These are phyloP conservation scores for Rubus idaeus DNA, from an alignment of 306 rosid genomes.

Conservation along the genomic window DNA sequence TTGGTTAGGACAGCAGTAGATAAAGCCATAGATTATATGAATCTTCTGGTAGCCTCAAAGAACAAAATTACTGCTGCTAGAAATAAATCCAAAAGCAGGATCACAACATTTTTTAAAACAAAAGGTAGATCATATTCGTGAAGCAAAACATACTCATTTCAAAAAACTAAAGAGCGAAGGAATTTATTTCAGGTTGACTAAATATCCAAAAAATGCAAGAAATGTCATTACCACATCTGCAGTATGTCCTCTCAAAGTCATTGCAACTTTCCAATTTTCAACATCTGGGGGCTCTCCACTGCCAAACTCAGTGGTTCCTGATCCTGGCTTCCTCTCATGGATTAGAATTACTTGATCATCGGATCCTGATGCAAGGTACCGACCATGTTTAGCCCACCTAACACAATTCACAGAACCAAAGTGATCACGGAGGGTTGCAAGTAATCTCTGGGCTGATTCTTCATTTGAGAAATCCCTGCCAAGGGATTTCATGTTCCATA, in stretches of 20 bases:
- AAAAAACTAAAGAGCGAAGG: neutral
- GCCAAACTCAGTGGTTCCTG: slow-evolving; percentile 97
- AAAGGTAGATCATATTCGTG: neutral
- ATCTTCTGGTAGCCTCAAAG: neutral
- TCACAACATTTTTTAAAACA: neutral
- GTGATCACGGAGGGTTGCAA: slow-evolving; percentile 94
- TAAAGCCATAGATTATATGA: neutral
- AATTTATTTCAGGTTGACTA: neutral
- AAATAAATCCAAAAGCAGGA: slow-evolving; percentile 15
- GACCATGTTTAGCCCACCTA: slow-evolving; percentile 96
- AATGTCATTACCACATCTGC: slow-evolving; percentile 95
- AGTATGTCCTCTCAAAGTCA: slow-evolving; percentile 96
- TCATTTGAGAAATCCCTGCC: slow-evolving; percentile 51
- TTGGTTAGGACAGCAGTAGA: neutral
- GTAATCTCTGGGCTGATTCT: slow-evolving; percentile 78
- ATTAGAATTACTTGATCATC: slow-evolving; percentile 91
- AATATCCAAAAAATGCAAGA: slow-evolving; percentile 31
- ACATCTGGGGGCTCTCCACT: slow-evolving; percentile 98
- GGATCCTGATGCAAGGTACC: slow-evolving; percentile 91
- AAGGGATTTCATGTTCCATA: slow-evolving; percentile 95
- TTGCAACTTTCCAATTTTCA: slow-evolving; percentile 94
- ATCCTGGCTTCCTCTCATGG: slow-evolving; percentile 98
- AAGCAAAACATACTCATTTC: neutral
- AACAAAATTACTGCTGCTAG: neutral
- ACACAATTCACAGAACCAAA: slow-evolving; percentile 98